Evolutionary conservation across 2,329 filamentous ascomycete species (phyloP).

Genomic region (Trichoderma aggressivum): DNA sequence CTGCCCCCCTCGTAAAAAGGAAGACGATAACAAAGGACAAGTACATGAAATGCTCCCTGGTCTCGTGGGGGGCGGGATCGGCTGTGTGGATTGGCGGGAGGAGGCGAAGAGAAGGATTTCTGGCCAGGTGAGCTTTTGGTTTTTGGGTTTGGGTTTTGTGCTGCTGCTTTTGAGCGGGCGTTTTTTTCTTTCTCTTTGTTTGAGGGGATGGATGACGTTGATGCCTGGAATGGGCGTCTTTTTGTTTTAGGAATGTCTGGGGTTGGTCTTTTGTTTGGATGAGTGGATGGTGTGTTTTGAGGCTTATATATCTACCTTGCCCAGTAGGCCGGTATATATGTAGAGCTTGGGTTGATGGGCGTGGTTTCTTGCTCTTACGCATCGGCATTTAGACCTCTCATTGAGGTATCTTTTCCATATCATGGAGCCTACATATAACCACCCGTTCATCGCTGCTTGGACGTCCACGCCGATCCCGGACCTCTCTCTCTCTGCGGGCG

Average conservation of each 20-base stretch:
- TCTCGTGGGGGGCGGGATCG: neutral
- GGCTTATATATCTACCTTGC: neutral
- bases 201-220: neutral
- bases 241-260: neutral
- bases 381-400: neutral
- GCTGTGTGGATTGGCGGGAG: neutral
- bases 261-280: neutral
- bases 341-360: neutral
- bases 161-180: neutral
- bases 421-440: neutral
- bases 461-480: conserved; percentile 43
- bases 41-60: neutral
- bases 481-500: conserved; percentile 48
- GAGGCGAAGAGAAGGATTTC: neutral
- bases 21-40: neutral
- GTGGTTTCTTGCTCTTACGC: neutral
- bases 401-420: neutral
- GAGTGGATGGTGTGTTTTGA: neutral
- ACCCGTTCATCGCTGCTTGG: conserved; percentile 41
- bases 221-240: neutral
- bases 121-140: neutral
- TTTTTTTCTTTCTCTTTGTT: neutral
- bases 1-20: neutral
- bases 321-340: neutral
- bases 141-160: neutral